Evolutionary conservation across 2,329 filamentous ascomycete species (phyloP).

Genomic region (Alternaria conjuncta): DNA sequence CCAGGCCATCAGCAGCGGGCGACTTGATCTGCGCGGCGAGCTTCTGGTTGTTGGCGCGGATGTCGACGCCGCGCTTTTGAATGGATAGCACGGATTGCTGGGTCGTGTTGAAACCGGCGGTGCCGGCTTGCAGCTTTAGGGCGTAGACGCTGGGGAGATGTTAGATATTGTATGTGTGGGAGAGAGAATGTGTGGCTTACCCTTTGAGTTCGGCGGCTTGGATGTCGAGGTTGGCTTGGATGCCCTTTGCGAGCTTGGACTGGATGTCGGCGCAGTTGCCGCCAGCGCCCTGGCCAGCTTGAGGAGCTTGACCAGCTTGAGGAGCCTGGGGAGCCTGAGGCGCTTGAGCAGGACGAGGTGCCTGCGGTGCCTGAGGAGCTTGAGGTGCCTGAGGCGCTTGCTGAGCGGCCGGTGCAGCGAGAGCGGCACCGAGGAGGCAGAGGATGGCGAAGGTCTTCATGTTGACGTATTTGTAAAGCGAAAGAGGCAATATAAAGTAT

Average conservation of each 20-base stretch:
- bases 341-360: not conserved
- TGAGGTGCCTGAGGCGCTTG: not conserved
- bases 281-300: not conserved
- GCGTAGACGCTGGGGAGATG: slow-evolving; percentile 11
- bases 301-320: not conserved
- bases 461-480: not conserved
- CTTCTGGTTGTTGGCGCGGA: slow-evolving; percentile 28
- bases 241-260: slow-evolving; percentile 18
- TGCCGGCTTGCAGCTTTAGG: slow-evolving; percentile 7
- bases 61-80: slow-evolving; percentile 24
- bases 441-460: slow-evolving; percentile 16
- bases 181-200: not conserved
- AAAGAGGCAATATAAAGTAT: not conserved
- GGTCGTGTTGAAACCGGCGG: not conserved
- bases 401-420: not conserved
- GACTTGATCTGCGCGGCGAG: slow-evolving; percentile 24
- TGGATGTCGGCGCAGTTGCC: not conserved
- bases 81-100: slow-evolving; percentile 10
- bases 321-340: not conserved
- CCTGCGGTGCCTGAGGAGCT: not conserved
- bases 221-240: slow-evolving; percentile 28
- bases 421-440: not conserved
- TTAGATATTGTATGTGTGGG: not conserved
- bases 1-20: slow-evolving; percentile 20
- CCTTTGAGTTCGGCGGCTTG: slow-evolving; percentile 28